Evolutionary conservation across 352 stramenopile genomes (phyloP), one percentile per base, ranked within the genome.

Genomic region (Pythium rishiriense): DNA sequence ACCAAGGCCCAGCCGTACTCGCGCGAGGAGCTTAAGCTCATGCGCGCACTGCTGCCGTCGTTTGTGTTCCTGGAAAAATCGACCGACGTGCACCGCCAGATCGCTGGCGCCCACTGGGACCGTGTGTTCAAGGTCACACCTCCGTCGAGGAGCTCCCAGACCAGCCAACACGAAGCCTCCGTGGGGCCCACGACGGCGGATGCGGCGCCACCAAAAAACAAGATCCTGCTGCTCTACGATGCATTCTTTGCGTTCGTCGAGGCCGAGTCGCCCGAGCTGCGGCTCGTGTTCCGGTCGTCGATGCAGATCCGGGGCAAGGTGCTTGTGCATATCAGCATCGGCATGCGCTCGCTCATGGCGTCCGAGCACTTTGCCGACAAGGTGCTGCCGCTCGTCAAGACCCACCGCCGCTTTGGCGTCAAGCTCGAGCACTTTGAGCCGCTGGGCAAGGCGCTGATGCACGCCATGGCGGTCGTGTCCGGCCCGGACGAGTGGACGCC

Each of bases 201-300:
- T n/a, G n/a, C 28, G 21, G 14, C 33, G 61, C 48, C 39, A 1
- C 58, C 62, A 49, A 72, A 66, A 47, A 79, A 66, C 28, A 39
- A 47, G 9, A 33, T 85, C 62, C 72, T 58, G 0, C 53, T 69
- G 37, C 69, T 83, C 8, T 86, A 82, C 61, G 78, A 86, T 57
- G 66, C 73, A n/a, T 87, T 87, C 60, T 81, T 76, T 53, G 64
- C 66, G 15, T 83, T 76, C 26, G 62, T 87, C 2, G 75, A 82
- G 26, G 61, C 80, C 21, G 43, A 80, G 49, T 72, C 73, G 5
- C 73, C 76, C 4, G 78, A 87, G 53, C 63, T 87, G 2, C 73
- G 80, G 47, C 70, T 76, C 19, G 64, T 87, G 17, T 87, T 83
- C 52, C 68, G 75, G 0, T 83, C 74, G 17, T 87, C 78, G 4